These are phyloP conservation scores for Fraxinus cuspidata DNA, from an alignment of 257 asterid species.

Conservation along the genomic window DNA sequence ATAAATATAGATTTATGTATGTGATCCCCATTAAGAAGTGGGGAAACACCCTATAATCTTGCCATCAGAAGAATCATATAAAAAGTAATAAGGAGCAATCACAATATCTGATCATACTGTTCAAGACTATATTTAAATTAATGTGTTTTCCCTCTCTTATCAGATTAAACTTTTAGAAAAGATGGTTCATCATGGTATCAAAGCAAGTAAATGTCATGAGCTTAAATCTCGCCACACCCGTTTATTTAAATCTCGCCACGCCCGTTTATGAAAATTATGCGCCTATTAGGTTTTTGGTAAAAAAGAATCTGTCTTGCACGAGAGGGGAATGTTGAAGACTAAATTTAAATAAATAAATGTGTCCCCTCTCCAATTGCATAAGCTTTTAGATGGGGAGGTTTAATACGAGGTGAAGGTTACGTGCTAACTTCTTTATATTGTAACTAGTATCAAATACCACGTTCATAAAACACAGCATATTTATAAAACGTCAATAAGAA, in stretches of 20 bases:
- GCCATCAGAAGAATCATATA: neutral
- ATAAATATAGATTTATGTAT: neutral
- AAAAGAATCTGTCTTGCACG: neutral
- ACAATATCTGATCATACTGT: too few species aligned
- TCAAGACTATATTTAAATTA: neutral
- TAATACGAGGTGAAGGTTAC: neutral
- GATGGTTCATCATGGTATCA: neutral
- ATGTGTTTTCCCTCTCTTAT: neutral
- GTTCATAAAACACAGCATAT: neutral
- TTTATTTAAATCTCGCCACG: neutral
- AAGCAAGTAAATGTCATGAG: neutral
- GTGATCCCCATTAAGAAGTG: neutral
- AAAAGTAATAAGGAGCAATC: neutral
- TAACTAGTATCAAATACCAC: neutral
- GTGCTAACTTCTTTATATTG: neutral
- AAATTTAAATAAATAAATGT: neutral
- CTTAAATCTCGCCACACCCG: neutral
- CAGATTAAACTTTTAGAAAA: too few species aligned
- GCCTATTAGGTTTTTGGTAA: neutral
- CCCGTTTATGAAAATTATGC: neutral
- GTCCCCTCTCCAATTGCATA: neutral
- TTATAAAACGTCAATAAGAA: slow-evolving; percentile 12
- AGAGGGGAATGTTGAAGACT: neutral
- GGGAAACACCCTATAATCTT: neutral
- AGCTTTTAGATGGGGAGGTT: neutral